Evolutionary conservation across 164 flowering plant genomes (phyloP).

Genomic region (Brasenia schreberi): DNA sequence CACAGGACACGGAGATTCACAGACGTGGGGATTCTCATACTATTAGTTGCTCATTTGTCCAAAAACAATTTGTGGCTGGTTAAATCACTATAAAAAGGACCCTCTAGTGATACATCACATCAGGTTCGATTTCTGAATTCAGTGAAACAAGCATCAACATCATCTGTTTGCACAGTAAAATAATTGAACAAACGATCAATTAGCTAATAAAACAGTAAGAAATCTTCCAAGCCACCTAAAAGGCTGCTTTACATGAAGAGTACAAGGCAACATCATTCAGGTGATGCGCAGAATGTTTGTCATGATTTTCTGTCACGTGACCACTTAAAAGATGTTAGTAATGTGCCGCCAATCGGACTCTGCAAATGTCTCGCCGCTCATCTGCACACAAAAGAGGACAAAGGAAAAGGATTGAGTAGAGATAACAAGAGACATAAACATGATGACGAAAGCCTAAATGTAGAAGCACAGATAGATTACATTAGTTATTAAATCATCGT

Average conservation of each 20-base stretch:
- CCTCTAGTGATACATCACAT: not conserved
- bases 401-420: not conserved
- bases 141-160: not conserved
- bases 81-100: not conserved
- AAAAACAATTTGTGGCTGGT: not conserved
- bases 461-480: not conserved
- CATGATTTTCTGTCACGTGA: not conserved
- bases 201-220: not conserved
- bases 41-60: no score
- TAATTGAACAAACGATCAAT: not conserved
- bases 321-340: not conserved
- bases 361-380: not conserved
- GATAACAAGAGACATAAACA: no score
- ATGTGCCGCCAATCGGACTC: not conserved
- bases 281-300: not conserved
- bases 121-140: not conserved
- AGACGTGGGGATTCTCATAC: no score
- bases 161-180: not conserved
- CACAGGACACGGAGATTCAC: no score
- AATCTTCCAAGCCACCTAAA: not conserved
- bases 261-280: not conserved
- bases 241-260: not conserved
- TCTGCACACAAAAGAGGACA: not conserved
- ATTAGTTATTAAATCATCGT: conserved; percentile 19
- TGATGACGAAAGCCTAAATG: not conserved